Base-by-base conservation (phyloP, 192 early-diverging fungal species). In the Lobosporangium transversale region DNA sequence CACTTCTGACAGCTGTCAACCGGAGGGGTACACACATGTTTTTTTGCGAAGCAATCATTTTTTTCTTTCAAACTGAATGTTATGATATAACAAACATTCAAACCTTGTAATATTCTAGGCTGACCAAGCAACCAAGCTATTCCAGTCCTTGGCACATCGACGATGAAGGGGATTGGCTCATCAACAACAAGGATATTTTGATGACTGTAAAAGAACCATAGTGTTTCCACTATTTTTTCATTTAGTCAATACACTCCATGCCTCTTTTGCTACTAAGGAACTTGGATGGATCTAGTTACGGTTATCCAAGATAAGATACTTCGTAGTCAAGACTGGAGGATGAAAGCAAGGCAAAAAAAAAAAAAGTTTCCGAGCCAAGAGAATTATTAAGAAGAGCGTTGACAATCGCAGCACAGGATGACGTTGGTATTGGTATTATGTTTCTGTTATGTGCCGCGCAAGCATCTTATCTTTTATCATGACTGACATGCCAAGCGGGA, bases 111-210 rank as follows among this genome's bases (percentile, higher is more conserved):
- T 31, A 18, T 64, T 33, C 52, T 31, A 75, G 71, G 71, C 71
- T 4, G 63, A 75, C 52, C 71, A 75, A 55, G 71, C 71, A 43
- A 58, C 62, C 24, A 75, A 75, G 52, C 45, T 75, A 0, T 75
- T 75, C 35, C 63, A 75, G 6, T 66, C 71, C 63, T 75, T 75
- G 71, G 71, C 71, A 50, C 64, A 75, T 32, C 71, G 71, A 43
- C 62, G 71, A 66, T 75, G 52, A 75, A 1, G 8, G 5, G 51
- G 48, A 50, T 15, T 27, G 29, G 29, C 48, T 5, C n/a, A 50
- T 45, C 21, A 27, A 12, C 23, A 17, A 50, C 48, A 9, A 24
- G 29, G 4, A 50, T 9, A 3, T 2, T 24, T 50, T n/a, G n/a
- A n/a, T n/a, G n/a, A n/a, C n/a, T n/a, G n/a, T n/a, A n/a, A n/a